Evolutionary conservation across 176 grass and related monocot species (phyloP).

Genomic region (Triticum monococcum): DNA sequence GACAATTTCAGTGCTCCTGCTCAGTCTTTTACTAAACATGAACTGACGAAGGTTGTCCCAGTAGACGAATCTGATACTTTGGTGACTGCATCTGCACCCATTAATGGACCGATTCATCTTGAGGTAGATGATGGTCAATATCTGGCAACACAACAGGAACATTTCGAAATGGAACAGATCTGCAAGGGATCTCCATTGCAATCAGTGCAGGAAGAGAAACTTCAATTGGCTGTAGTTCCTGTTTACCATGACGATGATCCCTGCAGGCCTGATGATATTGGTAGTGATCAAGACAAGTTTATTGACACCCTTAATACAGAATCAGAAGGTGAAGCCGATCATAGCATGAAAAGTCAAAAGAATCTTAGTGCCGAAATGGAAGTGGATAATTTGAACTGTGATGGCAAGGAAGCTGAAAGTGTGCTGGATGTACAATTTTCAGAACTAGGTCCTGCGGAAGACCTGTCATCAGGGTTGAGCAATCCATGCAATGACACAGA

Average conservation of each 20-base stretch:
- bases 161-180: conserved; percentile 34
- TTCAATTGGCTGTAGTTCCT: not conserved
- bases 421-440: conserved; percentile 12
- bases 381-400: conserved; percentile 23
- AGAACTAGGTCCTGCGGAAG: conserved; percentile 34
- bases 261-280: conserved; percentile 51
- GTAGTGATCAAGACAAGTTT: conserved; percentile 75
- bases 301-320: conserved; percentile 66
- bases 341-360: conserved; percentile 41
- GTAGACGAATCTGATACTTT: conserved; percentile 28
- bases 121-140: conserved; percentile 34
- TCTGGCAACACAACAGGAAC: conserved; percentile 22
- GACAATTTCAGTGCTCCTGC: conserved; percentile 19
- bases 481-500: conserved; percentile 34
- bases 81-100: conserved; percentile 19
- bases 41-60: conserved; percentile 48
- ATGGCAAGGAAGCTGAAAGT: conserved; percentile 36
- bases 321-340: conserved; percentile 43
- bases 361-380: conserved; percentile 27
- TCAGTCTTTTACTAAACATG: conserved; percentile 41
- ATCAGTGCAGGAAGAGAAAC: conserved; percentile 5
- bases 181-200: conserved; percentile 22
- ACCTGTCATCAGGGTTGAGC: conserved; percentile 16
- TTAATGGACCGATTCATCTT: conserved; percentile 26
- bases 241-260: conserved; percentile 33